These are phyloP conservation scores for Globisporangium uncinulatum DNA, from an alignment of 352 stramenopile genomes.

Conservation along the genomic window DNA sequence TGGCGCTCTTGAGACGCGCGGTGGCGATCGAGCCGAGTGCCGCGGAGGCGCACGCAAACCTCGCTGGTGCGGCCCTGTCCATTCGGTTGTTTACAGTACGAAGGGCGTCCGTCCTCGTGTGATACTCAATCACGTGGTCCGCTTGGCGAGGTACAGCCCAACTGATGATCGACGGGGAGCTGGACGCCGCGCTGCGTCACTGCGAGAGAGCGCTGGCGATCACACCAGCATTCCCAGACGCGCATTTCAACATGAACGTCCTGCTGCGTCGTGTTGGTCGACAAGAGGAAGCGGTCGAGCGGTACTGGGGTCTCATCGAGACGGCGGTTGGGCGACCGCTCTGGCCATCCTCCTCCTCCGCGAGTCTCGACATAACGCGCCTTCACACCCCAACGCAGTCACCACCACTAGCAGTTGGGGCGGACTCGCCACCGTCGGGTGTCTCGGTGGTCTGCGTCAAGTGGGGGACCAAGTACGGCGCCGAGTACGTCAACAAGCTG, in stretches of 20 bases:
- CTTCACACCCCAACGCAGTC: constrained; percentile 34
- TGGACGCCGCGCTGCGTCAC: constrained; percentile 30
- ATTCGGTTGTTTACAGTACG: background rate
- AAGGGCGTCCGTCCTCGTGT: background rate
- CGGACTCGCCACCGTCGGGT: background rate
- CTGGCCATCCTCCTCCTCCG: background rate
- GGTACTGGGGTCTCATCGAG: constrained; percentile 59
- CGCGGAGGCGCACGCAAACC: constrained; percentile 45
- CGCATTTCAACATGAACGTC: constrained; percentile 63
- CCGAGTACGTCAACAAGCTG: constrained; percentile 83
- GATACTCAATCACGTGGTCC: background rate
- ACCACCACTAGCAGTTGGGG: constrained; percentile 90
- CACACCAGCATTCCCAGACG: constrained; percentile 23
- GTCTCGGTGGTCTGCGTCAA: constrained; percentile 78
- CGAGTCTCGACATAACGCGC: constrained; percentile 32
- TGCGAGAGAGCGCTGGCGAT: constrained; percentile 30
- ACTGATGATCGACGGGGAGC: constrained; percentile 24
- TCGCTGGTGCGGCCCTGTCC: constrained; percentile 21
- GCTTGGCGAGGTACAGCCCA: constrained; percentile 16
- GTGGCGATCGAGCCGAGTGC: constrained; percentile 19
- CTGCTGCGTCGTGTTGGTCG: constrained; percentile 40
- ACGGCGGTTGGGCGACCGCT: constrained; percentile 68
- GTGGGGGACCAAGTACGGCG: constrained; percentile 76
- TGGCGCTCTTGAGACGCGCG: constrained; percentile 27
- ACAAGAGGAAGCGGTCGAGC: constrained; percentile 35